Percentiles rank a stretch among this genome's conserved stretches.
Evolutionary conservation across 2,329 filamentous ascomycete genomes (phyloP).

Genomic region (Trematosphaeria pertusa): DNA sequence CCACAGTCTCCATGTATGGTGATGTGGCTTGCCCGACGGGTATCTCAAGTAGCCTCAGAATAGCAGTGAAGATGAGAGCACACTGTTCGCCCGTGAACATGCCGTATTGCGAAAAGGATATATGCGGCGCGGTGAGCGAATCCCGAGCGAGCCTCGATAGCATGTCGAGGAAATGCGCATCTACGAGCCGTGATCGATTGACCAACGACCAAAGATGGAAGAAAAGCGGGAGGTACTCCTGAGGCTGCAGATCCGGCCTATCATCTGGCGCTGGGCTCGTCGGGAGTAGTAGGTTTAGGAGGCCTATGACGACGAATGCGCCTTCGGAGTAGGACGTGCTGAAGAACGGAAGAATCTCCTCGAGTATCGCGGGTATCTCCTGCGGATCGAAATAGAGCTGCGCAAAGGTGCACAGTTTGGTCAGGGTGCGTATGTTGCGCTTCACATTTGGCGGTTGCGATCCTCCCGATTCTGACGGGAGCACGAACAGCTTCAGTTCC

Average conservation of each 20-base stretch:
- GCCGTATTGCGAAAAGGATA: constrained; percentile 84
- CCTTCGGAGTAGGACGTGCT: constrained; percentile 91
- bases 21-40: constrained; percentile 95
- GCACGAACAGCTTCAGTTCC: constrained; percentile 87
- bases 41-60: constrained; percentile 89
- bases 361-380: constrained; percentile 75
- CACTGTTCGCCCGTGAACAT: constrained; percentile 94
- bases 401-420: constrained; percentile 88
- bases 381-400: constrained; percentile 92
- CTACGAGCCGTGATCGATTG: constrained; percentile 85
- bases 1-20: constrained; percentile 81
- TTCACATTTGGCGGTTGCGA: constrained; percentile 68
- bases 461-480: constrained; percentile 79
- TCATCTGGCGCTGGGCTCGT: constrained; percentile 78
- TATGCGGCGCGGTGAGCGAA: constrained; percentile 74
- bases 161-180: constrained; percentile 87
- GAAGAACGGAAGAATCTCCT: constrained; percentile 68
- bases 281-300: constrained; percentile 86
- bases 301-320: constrained; percentile 88
- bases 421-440: constrained; percentile 74
- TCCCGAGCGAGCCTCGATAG: constrained; percentile 88
- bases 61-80: constrained; percentile 88
- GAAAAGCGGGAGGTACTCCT: constrained; percentile 88
- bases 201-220: constrained; percentile 97
- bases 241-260: constrained; percentile 78